Percentiles rank a stretch among this genome's conserved stretches.
Evolutionary conservation across 331 rosid genomes (phyloP).

Genomic region (Malus hybrid): DNA sequence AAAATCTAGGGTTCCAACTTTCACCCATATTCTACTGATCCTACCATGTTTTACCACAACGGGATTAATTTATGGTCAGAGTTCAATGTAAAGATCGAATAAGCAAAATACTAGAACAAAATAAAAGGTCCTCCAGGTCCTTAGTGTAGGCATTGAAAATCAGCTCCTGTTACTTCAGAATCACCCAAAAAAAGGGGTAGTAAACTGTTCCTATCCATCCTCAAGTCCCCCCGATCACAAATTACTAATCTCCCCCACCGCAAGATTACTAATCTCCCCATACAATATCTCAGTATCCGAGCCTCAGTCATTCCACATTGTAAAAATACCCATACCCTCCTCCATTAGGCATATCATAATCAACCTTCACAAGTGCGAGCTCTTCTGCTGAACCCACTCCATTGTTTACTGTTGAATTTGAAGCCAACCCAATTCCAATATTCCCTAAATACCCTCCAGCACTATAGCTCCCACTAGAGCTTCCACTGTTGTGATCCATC

Average conservation of each 20-base stretch:
- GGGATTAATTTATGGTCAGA: conserved; percentile 2
- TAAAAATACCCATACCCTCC: conserved; percentile 50
- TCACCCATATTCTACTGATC: background rate
- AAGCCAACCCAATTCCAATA: conserved; percentile 36
- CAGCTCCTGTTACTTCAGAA: background rate
- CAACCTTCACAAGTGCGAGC: conserved; percentile 65
- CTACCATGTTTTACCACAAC: background rate
- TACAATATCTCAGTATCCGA: background rate
- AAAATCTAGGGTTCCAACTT: background rate
- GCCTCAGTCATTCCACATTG: conserved; percentile 69
- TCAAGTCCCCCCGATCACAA: background rate
- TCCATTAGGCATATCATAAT: conserved; percentile 68
- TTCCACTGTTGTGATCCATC: conserved; percentile 33
- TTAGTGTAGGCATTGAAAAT: conserved; percentile 1
- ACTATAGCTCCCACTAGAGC: conserved; percentile 23
- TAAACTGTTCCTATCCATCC: conserved; percentile 13
- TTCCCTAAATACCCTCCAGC: conserved; percentile 30
- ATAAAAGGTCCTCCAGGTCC: background rate
- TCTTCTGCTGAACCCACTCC: conserved; percentile 40
- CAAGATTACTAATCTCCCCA: background rate
- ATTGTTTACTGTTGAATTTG: conserved; percentile 24
- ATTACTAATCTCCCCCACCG: background rate
- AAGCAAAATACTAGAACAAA: background rate
- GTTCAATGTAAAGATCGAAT: background rate
- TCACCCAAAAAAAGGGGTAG: background rate